Percentiles rank a stretch among this genome's conserved stretches.
These are phyloP conservation scores for Sporothrix schenckii DNA, from an alignment of 2,329 filamentous ascomycete genomes.

Conservation along the genomic window DNA sequence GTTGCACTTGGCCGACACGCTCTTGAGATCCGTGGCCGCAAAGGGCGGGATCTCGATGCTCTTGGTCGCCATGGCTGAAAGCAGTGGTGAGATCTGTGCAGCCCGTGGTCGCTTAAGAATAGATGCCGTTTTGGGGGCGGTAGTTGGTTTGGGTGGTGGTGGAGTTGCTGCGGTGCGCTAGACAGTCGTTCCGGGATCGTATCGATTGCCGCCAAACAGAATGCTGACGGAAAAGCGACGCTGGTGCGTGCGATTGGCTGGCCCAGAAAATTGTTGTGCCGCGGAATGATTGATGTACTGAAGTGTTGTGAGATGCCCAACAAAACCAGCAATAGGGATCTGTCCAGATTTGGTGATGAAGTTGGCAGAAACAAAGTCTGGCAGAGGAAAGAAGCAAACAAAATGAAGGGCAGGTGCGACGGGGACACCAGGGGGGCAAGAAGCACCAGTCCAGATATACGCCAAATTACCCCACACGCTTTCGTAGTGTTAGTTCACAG, in stretches of 20 bases:
- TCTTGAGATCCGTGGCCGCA: constrained; percentile 64
- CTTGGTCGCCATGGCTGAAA: constrained; percentile 43
- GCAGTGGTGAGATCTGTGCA: background rate
- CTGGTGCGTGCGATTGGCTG: background rate
- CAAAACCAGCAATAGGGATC: background rate
- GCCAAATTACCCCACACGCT: constrained; percentile 10
- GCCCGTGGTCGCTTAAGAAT: background rate
- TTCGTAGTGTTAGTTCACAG: constrained; percentile 14
- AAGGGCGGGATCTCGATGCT: constrained; percentile 51
- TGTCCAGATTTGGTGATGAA: background rate
- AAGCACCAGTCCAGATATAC: constrained; percentile 16
- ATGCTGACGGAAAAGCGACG: constrained; percentile 8
- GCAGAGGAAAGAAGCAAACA: background rate
- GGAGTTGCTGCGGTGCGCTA: constrained; percentile 1
- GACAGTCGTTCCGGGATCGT: background rate
- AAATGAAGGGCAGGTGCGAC: background rate
- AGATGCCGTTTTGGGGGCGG: background rate
- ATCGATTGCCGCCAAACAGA: background rate
- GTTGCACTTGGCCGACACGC: constrained; percentile 64
- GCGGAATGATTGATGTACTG: background rate
- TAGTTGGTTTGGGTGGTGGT: background rate
- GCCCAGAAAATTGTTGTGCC: background rate
- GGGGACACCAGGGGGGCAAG: background rate
- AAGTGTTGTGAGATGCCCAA: background rate
- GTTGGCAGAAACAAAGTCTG: background rate